Evolutionary conservation across 2,329 filamentous ascomycete genomes (phyloP), one percentile per base, ranked within the genome.

Genomic region (Alternaria postmessia): DNA sequence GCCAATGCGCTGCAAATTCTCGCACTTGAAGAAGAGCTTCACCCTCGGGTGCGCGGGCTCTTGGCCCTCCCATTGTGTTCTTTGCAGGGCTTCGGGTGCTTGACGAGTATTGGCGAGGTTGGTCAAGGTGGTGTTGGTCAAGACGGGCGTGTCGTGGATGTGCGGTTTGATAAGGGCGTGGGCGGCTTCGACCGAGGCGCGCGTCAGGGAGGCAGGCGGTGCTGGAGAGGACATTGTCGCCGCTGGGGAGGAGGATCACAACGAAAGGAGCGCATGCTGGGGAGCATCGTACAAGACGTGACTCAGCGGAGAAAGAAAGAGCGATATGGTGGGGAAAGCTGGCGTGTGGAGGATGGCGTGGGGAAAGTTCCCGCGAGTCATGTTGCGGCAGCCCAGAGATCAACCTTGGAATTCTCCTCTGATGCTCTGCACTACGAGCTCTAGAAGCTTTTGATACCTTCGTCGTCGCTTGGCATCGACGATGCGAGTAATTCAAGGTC

Each of bases 21-120:
- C 94, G 79, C 93, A 96, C 82, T 98, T 98, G 86, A 98, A 96
- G 83, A 92, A 95, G 53, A 98, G 84, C 12, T 88, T 84, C 39
- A 97, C 81, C 51, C 81, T 86, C 0, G 93, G 93, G 4, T 76
- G 81, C 1, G 90, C 87, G 0, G 89, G 85, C n/a, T 75, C 73
- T 39, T 84, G 80, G 6, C 84, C 85, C 67, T 85, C 83, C 81
- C 85, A 89, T 65, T 81, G 78, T 4, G 89, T 90, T 14, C 83
- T 85, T 44, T 77, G 71, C 0, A 91, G 81, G 5, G 85, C 82
- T 4, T 83, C 81, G 2, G 80, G 54, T 0, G 83, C 77, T 65
- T 91, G 89, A 7, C 91, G 87, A 22, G 87, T 89, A 3, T 91
- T 96, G 16, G 93, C 93, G 62, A 97, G 82, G 12, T 74, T 77